phyloP scores from a whole-genome alignment of 192 early-diverging fungal species.

The Globomyces pollinis-pini region DNA sequence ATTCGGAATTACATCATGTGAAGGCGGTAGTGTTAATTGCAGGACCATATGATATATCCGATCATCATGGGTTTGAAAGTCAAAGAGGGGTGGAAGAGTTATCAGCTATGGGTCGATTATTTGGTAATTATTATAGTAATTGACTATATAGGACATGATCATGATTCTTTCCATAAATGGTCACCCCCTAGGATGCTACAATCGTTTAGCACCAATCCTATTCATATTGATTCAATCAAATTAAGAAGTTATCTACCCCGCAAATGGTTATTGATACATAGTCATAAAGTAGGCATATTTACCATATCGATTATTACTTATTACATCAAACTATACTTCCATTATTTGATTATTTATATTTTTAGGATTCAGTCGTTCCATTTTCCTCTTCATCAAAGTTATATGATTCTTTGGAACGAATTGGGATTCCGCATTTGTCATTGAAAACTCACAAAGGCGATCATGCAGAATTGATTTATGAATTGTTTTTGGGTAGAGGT shows the following conservation, averaged over 20 bases:
- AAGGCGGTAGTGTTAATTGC: conserved; percentile 13
- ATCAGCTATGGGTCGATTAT: conserved; percentile 27
- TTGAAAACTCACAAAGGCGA: background rate
- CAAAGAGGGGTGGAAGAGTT: conserved; percentile 31
- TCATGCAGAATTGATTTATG: background rate
- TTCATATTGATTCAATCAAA: too few species aligned
- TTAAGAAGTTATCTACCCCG: too few species aligned
- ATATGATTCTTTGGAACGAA: background rate
- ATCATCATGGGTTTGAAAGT: conserved; percentile 28
- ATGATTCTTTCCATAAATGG: background rate
- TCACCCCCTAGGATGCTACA: background rate
- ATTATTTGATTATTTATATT: too few species aligned
- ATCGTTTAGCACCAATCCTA: too few species aligned
- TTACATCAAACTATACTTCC: too few species aligned
- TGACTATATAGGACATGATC: background rate
- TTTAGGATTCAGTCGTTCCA: background rate
- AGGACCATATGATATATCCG: conserved; percentile 32
- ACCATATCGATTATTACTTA: too few species aligned
- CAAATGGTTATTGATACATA: too few species aligned
- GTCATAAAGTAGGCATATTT: too few species aligned
- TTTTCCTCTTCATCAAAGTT: background rate
- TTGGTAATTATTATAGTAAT: conserved; percentile 15
- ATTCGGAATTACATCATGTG: background rate
- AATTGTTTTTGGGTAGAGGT: conserved; percentile 5
- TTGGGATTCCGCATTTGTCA: background rate